Evolutionary conservation across 352 stramenopile genomes (phyloP).

Genomic region (Thalassiosira exigua): DNA sequence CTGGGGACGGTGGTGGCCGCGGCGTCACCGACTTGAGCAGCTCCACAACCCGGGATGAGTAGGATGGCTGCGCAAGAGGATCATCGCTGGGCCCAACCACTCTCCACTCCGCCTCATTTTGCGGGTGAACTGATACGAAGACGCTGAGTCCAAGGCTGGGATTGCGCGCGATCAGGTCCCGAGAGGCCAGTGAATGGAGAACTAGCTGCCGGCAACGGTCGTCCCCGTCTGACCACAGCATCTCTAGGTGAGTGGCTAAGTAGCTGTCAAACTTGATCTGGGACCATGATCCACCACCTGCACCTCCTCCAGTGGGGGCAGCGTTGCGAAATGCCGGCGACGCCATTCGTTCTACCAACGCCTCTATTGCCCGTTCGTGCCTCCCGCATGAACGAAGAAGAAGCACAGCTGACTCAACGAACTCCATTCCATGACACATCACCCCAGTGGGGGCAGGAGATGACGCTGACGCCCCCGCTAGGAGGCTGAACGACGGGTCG

Average conservation of each 20-base stretch:
- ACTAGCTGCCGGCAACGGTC: conserved; percentile 70
- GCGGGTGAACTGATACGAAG: conserved; percentile 77
- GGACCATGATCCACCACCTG: conserved; percentile 61
- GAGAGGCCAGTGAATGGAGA: conserved; percentile 62
- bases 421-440: too few species aligned
- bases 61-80: conserved; percentile 63
- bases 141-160: conserved; percentile 75
- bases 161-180: conserved; percentile 74
- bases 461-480: too few species aligned
- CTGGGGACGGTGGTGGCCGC: conserved; percentile 47
- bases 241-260: conserved; percentile 76
- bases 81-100: conserved; percentile 62
- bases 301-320: conserved; percentile 29
- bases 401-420: conserved; percentile 79
- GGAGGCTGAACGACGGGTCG: conserved; percentile 42
- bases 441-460: too few species aligned
- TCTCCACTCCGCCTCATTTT: conserved; percentile 77
- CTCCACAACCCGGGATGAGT: conserved; percentile 68
- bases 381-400: conserved; percentile 75
- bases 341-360: conserved; percentile 58
- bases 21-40: conserved; percentile 75
- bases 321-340: conserved; percentile 55
- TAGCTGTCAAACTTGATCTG: conserved; percentile 84
- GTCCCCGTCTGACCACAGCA: conserved; percentile 75
- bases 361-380: conserved; percentile 76